phyloP scores from a whole-genome alignment of 2,329 filamentous ascomycete species.

The Sporothrix schenckii region DNA sequence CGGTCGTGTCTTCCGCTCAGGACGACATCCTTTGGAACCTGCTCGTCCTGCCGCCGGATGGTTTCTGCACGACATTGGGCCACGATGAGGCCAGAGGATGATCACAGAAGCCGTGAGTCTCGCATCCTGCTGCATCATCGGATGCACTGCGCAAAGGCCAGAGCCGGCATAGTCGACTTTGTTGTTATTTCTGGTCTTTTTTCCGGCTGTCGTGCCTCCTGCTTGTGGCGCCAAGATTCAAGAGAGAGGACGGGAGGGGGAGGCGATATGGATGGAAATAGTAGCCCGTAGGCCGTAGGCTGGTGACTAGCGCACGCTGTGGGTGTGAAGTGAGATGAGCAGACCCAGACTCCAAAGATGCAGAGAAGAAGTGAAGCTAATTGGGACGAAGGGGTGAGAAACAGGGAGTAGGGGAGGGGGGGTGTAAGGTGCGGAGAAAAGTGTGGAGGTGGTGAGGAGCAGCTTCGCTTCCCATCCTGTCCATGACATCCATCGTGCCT shows the following conservation, averaged over 20 bases:
- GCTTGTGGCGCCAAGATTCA: conserved; percentile 15
- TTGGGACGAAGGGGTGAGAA: conserved; percentile 1
- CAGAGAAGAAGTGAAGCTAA: conserved; percentile 14
- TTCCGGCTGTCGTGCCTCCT: conserved; percentile 1
- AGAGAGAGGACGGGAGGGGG: conserved; percentile 10
- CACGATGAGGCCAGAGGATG: background rate
- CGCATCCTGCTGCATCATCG: conserved; percentile 12
- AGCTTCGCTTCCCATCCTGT: background rate
- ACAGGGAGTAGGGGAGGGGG: background rate
- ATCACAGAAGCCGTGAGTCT: background rate
- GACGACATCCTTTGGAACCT: background rate
- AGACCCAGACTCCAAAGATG: background rate
- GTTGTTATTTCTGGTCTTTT: background rate
- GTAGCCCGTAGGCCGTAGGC: conserved; percentile 3
- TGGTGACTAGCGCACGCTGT: conserved; percentile 16
- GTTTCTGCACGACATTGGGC: background rate
- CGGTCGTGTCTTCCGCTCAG: background rate
- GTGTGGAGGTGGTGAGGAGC: conserved; percentile 18
- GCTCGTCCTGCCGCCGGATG: background rate
- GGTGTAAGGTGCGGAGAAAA: conserved; percentile 12
- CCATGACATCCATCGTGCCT: conserved; percentile 24
- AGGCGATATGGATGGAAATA: conserved; percentile 23
- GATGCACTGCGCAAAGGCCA: background rate
- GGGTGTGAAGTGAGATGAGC: conserved; percentile 5
- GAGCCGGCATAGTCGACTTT: background rate